phyloP scores from a whole-genome alignment of 768 basidiomycete genomes.

The Dendrothele bispora region DNA sequence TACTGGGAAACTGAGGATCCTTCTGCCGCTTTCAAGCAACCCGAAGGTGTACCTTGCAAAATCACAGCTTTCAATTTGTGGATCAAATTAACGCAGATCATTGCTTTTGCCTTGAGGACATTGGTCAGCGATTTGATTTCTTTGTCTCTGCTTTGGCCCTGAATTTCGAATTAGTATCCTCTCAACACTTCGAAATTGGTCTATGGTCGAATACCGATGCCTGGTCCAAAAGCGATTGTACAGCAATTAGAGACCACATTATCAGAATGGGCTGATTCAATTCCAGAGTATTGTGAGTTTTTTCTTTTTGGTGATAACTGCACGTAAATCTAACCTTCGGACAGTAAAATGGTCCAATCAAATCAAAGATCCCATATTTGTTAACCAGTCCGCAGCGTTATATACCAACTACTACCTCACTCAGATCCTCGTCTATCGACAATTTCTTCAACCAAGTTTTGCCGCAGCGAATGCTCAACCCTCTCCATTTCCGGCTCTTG shows the following conservation, averaged over 20 bases:
- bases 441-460: slow-evolving; percentile 33
- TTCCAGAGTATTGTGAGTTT: slow-evolving; percentile 66
- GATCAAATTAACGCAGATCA: slow-evolving; percentile 67
- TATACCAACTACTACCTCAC: slow-evolving; percentile 59
- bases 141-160: neutral
- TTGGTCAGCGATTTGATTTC: slow-evolving; percentile 45
- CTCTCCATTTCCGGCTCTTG: slow-evolving; percentile 47
- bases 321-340: neutral
- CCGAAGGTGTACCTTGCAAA: slow-evolving; percentile 53
- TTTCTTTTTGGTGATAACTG: slow-evolving; percentile 2
- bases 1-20: slow-evolving; percentile 66
- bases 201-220: slow-evolving; percentile 48
- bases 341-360: slow-evolving; percentile 64
- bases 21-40: slow-evolving; percentile 63
- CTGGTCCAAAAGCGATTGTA: slow-evolving; percentile 59
- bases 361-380: slow-evolving; percentile 45
- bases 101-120: slow-evolving; percentile 67
- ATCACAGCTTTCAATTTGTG: slow-evolving; percentile 63
- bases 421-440: slow-evolving; percentile 69
- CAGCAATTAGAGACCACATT: slow-evolving; percentile 68
- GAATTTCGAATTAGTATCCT: slow-evolving; percentile 54
- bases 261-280: slow-evolving; percentile 67
- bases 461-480: slow-evolving; percentile 9
- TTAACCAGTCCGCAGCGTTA: slow-evolving; percentile 58
- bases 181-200: slow-evolving; percentile 64